These are phyloP conservation scores for Xylariaceae sp. DNA, from an alignment of 2,329 filamentous ascomycete genomes.

Conservation along the genomic window DNA sequence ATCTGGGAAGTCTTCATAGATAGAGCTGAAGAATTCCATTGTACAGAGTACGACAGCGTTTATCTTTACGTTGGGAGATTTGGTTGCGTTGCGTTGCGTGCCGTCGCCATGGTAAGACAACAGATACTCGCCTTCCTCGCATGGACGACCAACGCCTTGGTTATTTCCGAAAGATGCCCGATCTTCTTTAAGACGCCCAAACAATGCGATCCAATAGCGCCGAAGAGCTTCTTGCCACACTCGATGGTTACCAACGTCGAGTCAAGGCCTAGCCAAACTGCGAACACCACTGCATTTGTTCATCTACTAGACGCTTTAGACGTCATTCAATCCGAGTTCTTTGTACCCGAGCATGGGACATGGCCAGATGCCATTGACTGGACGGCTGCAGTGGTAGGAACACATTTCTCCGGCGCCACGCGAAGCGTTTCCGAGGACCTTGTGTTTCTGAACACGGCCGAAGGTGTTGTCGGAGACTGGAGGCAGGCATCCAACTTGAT, in stretches of 20 bases:
- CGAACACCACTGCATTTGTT: slow-evolving; percentile 36
- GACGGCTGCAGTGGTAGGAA: slow-evolving; percentile 83
- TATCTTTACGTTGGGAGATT: too few relatives aligned
- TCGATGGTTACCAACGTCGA: slow-evolving; percentile 8
- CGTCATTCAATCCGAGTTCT: slow-evolving; percentile 76
- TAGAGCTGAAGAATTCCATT: too few relatives aligned
- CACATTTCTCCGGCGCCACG: slow-evolving; percentile 71
- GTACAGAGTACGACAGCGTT: too few relatives aligned
- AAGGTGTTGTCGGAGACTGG: slow-evolving; percentile 37
- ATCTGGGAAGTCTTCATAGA: too few relatives aligned
- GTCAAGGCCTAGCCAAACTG: slow-evolving; percentile 8
- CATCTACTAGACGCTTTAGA: slow-evolving; percentile 63
- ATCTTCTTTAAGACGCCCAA: slow-evolving; percentile 20
- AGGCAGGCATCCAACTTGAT: slow-evolving; percentile 72
- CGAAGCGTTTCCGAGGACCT: slow-evolving; percentile 66
- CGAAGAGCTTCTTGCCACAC: slow-evolving; percentile 24
- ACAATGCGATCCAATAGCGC: slow-evolving; percentile 25
- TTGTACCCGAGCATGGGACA: slow-evolving; percentile 70
- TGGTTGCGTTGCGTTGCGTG: not conserved
- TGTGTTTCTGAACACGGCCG: slow-evolving; percentile 31
- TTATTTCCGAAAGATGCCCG: slow-evolving; percentile 11
- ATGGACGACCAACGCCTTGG: not conserved
- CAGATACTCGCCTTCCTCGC: not conserved
- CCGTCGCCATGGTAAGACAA: too few relatives aligned
- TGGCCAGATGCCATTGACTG: slow-evolving; percentile 91